Conservation (phyloP, 1,284 basidiomycete genomes). For the Marasmius sp. region DNA sequence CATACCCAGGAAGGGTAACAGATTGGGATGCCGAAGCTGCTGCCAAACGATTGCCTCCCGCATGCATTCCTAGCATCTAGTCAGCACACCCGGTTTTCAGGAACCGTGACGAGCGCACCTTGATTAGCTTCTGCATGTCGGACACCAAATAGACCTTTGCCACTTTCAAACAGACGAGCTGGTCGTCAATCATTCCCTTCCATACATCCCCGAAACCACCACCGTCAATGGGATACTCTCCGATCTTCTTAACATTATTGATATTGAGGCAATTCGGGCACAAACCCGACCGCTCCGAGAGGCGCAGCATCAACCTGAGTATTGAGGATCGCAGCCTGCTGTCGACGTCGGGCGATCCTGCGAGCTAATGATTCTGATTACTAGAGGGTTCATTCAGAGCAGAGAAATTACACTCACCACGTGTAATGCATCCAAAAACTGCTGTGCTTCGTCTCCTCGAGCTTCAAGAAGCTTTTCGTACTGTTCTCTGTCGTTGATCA, state of each 20-base stretch:
- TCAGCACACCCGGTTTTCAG: background rate
- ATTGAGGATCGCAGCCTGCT: background rate
- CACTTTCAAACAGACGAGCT: slow-evolving; percentile 3
- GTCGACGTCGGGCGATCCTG: background rate
- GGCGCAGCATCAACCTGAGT: background rate
- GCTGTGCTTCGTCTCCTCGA: too few relatives aligned
- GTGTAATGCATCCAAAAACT: too few relatives aligned
- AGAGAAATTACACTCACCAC: too few relatives aligned
- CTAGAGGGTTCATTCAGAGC: too few relatives aligned
- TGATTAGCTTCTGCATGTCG: background rate
- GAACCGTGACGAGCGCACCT: background rate
- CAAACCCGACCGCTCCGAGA: background rate
- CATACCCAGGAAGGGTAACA: background rate
- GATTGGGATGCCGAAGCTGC: background rate
- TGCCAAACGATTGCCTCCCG: background rate
- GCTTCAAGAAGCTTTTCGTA: too few relatives aligned
- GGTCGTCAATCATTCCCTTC: background rate
- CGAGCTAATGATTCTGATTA: too few relatives aligned
- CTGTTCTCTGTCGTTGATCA: too few relatives aligned
- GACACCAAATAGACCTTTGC: background rate
- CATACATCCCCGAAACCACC: slow-evolving; percentile 4
- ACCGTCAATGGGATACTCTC: background rate
- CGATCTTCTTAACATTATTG: background rate
- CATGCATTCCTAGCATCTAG: background rate
- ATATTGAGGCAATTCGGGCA: background rate